Evolutionary conservation across 768 basidiomycete species (phyloP).

Genomic region (Tulasnella sp.): DNA sequence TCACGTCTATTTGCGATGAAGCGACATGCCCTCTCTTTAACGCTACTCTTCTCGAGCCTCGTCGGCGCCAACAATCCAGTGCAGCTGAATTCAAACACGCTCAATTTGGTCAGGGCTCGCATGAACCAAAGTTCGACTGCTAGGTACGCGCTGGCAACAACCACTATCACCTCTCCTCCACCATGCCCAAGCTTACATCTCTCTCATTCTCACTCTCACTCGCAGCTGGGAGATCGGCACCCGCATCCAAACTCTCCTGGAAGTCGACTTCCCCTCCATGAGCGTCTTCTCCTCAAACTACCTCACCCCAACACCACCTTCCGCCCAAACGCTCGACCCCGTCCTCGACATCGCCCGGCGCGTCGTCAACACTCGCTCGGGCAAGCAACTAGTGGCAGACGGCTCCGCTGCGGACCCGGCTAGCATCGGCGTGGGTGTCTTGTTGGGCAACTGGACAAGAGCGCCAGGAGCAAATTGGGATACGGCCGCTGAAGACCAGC

Average conservation of each 20-base stretch:
- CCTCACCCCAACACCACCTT: conserved; percentile 30
- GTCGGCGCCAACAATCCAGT: neutral
- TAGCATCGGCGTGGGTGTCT: conserved; percentile 37
- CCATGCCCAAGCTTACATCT: neutral
- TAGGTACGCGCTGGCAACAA: neutral
- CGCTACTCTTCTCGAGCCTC: neutral
- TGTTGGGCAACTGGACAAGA: conserved; percentile 35
- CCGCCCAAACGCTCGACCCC: conserved; percentile 22
- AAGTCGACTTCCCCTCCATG: conserved; percentile 40
- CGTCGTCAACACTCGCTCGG: conserved; percentile 30
- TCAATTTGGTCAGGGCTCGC: neutral
- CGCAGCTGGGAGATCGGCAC: conserved; percentile 42
- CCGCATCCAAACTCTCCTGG: conserved; percentile 31
- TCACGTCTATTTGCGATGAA: neutral
- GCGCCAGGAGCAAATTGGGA: conserved; percentile 34
- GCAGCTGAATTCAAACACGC: neutral
- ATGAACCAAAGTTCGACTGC: conserved; percentile 30
- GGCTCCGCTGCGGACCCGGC: conserved; percentile 41
- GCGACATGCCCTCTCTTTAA: neutral
- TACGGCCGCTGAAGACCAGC: conserved; percentile 38
- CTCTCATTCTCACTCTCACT: neutral
- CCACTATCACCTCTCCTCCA: neutral
- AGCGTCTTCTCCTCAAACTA: conserved; percentile 40
- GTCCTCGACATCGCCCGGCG: conserved; percentile 37
- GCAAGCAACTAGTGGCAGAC: conserved; percentile 37